A percentile compares a stretch with the other conserved stretches of the same genome.
Evolutionary conservation across 1,284 basidiomycete species (phyloP).

Genomic region (Entoloma clypeatum): DNA sequence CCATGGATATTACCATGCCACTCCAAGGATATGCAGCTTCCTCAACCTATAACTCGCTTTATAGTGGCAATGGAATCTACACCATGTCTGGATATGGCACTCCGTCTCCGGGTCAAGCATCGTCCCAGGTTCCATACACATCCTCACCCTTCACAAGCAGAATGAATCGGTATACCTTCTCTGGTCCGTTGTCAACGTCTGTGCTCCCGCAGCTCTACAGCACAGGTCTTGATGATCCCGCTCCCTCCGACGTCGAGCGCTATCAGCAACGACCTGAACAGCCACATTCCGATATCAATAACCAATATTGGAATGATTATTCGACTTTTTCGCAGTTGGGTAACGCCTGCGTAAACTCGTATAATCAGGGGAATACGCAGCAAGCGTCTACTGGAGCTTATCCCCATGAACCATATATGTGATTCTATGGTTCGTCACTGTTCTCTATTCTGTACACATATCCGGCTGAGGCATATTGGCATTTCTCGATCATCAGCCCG

Average conservation of each 20-base stretch:
- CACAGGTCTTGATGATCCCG: slow-evolving; percentile 50
- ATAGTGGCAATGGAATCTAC: slow-evolving; percentile 12
- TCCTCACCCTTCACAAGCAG: background rate
- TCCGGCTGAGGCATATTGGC: too few species aligned
- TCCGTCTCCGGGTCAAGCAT: background rate
- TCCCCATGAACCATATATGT: too few species aligned
- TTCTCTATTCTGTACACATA: too few species aligned
- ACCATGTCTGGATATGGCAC: slow-evolving; percentile 3
- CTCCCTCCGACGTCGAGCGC: background rate
- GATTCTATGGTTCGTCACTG: too few species aligned
- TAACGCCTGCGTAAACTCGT: too few species aligned
- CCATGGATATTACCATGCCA: slow-evolving; percentile 9
- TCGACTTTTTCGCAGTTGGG: slow-evolving; percentile 54
- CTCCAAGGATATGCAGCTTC: slow-evolving; percentile 18
- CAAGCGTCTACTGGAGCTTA: too few species aligned
- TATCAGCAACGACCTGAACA: slow-evolving; percentile 9
- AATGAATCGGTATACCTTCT: slow-evolving; percentile 8
- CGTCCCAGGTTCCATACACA: slow-evolving; percentile 12
- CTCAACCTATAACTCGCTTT: slow-evolving; percentile 21
- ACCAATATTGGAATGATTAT: slow-evolving; percentile 59
- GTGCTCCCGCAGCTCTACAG: slow-evolving; percentile 54
- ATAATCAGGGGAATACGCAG: too few species aligned
- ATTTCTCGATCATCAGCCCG: too few species aligned
- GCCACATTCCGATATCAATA: slow-evolving; percentile 5
- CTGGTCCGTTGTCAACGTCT: slow-evolving; percentile 19